These are phyloP conservation scores for Cystobasidiaceae sp. DNA, from an alignment of 1,284 basidiomycete species.

Conservation along the genomic window DNA sequence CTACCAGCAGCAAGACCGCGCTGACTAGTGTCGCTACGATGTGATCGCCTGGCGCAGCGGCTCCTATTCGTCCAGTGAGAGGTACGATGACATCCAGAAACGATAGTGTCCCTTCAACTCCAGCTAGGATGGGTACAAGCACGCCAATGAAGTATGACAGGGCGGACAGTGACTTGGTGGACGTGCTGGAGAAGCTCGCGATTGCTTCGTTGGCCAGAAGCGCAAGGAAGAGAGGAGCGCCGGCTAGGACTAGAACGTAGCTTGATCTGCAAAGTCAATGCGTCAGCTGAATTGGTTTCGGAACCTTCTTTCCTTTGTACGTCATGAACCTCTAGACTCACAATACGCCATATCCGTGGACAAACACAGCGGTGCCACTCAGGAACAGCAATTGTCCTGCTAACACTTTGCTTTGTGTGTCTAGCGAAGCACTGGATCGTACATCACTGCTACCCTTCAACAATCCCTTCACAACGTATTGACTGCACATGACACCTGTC, in stretches of 20 bases:
- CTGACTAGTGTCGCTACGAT: slow-evolving; percentile 64
- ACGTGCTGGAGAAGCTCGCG: slow-evolving; percentile 29
- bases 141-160: slow-evolving; percentile 61
- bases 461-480: too few species aligned
- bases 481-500: too few species aligned
- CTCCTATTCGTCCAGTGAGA: slow-evolving; percentile 57
- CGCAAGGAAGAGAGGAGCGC: slow-evolving; percentile 41
- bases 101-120: slow-evolving; percentile 63
- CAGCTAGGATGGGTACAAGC: slow-evolving; percentile 60
- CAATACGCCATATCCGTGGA: slow-evolving; percentile 63
- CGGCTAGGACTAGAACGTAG: slow-evolving; percentile 33
- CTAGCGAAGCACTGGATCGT: neutral
- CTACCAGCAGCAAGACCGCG: slow-evolving; percentile 31
- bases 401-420: too few species aligned
- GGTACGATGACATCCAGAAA: slow-evolving; percentile 89
- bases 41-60: slow-evolving; percentile 73
- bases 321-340: too few species aligned
- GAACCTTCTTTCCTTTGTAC: too few species aligned
- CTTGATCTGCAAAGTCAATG: slow-evolving; percentile 52
- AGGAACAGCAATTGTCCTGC: slow-evolving; percentile 62
- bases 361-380: slow-evolving; percentile 52
- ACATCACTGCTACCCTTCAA: neutral
- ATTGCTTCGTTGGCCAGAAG: slow-evolving; percentile 56
- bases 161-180: slow-evolving; percentile 45
- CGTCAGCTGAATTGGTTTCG: too few species aligned